Evolutionary conservation across 2,329 filamentous ascomycete genomes (phyloP), one percentile per base, ranked within the genome.

Genomic region (Thermomyces lanuginosus): DNA sequence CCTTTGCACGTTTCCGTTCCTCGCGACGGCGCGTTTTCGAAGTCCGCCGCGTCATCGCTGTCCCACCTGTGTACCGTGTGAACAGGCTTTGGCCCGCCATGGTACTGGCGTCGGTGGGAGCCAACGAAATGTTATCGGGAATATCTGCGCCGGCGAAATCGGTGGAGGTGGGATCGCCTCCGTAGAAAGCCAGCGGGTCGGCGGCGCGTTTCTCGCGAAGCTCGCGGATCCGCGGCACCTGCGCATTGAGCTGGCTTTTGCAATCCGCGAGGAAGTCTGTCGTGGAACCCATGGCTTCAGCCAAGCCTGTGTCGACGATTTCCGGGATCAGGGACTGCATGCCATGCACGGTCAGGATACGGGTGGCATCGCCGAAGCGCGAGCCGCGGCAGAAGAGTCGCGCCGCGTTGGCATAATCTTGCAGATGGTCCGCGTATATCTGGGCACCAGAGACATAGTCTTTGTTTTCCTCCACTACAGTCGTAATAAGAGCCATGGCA

Each of bases 201-300:
- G 80, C 72, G 20, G 68, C 66, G 28, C 91, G 91, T 45, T 81
- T 84, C 28, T 63, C 60, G 1, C 86, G 73, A 14, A 98, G 66
- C 46, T 93, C 86, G 5, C 65, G 63, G 36, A 98, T 72, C 10
- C 89, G 76, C 0, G 86, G 83, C 0, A 92, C 71, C 46, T 98
- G 89, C 0, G 82, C 78, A 24, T 64, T 62, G 3, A 95, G 64
- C 50, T 98, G 89, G 0, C 64, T 64, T 49, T 81, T 82, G 67
- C 86, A 95, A 50, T 98, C 89, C 1, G 89, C 82, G 7, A 98
- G 69, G 33, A 95, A 73, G 48, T 95, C 89, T 1, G 83, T 92
- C 42, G 76, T 84, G 28, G 69, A 72, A 12, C 77, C 76, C 30
- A 89, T 73, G 2, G 79, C 73, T 31, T 95, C 86, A 3, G 74